A percentile compares a stretch with the other conserved stretches of the same genome.
phyloP scores from a whole-genome alignment of 768 basidiomycete species.

The Hortiboletus campestris region DNA sequence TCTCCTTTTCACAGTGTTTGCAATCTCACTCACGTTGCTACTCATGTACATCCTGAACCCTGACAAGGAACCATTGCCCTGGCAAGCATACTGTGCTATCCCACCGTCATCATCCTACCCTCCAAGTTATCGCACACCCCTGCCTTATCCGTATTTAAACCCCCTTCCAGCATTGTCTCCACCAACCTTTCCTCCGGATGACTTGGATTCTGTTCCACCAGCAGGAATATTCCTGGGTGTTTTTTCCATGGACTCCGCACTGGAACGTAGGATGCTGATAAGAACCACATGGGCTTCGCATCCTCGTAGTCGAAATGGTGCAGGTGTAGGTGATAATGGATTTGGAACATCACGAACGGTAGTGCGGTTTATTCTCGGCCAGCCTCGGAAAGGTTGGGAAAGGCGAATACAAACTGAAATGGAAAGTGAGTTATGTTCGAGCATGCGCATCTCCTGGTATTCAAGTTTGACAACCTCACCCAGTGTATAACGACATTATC shows the following conservation, averaged over 20 bases:
- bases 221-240: constrained; percentile 87
- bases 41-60: constrained; percentile 93
- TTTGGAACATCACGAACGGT: constrained; percentile 78
- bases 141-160: constrained; percentile 40
- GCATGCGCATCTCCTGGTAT: not conserved
- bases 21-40: constrained; percentile 78
- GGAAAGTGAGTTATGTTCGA: constrained; percentile 62
- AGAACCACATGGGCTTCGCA: constrained; percentile 90
- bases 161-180: constrained; percentile 27
- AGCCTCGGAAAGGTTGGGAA: constrained; percentile 78
- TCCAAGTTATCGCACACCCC: constrained; percentile 42
- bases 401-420: constrained; percentile 81
- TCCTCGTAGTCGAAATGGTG: constrained; percentile 71
- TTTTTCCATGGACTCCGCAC: constrained; percentile 82
- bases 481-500: constrained; percentile 84
- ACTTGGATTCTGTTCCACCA: constrained; percentile 74
- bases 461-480: not conserved
- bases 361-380: constrained; percentile 87
- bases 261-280: constrained; percentile 84
- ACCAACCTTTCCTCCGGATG: constrained; percentile 64
- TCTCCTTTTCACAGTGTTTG: constrained; percentile 76
- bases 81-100: constrained; percentile 88
- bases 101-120: constrained; percentile 48
- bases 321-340: constrained; percentile 65
- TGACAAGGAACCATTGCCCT: constrained; percentile 92